Evolutionary conservation across 1,284 basidiomycete genomes (phyloP), one percentile per base, ranked within the genome.

Genomic region (Ustilago cynodontis): DNA sequence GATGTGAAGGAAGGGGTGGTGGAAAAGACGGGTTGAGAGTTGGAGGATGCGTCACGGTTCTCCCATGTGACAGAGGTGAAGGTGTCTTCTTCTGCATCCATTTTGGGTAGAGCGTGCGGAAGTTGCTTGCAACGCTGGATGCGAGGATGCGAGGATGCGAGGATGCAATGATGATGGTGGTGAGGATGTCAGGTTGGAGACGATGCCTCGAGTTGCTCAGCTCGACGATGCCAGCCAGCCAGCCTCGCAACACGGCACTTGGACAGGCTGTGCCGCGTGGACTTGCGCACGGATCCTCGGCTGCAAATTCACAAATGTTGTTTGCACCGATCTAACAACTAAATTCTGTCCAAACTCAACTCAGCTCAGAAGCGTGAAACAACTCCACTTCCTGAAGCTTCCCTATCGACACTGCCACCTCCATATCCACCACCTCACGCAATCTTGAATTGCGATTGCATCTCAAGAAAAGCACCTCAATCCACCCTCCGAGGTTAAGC

Each of bases 1-100:
- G 57, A 35, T 14, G 63, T 47, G 41, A 63, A 71, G 49, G 53
- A 47, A 47, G 64, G 59, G n/a, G 57, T 64, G 45, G 63, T 43
- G 41, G 66, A 59, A 51, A 69, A 66, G 55, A 58, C 61, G 45
- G 65, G 68, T 50, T 77, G 74, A 18, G 74, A 77, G 50, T 62
- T 58, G n/a, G 69, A 49, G 28, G 57, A 28, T 33, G 63, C 28
- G 39, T 74, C 66, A 29, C 65, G 60, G 55, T 73, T 71, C 50
- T 80, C 82, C 82, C 82, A 83, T 13, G 79, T 82, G 55, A 83
- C 79, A 18, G 81, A 82, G 49, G 81, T 79, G 67, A 83, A 83
- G 16, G 78, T 74, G 45, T 81, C 80, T 24, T 82, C 75, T 45
- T 81, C 81, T n/a, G 65, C 24, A 35, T 70, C 66, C 70, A 77